These are phyloP conservation scores for Cymodocea nodosa DNA, from an alignment of 116 monocot genomes.

Conservation along the genomic window DNA sequence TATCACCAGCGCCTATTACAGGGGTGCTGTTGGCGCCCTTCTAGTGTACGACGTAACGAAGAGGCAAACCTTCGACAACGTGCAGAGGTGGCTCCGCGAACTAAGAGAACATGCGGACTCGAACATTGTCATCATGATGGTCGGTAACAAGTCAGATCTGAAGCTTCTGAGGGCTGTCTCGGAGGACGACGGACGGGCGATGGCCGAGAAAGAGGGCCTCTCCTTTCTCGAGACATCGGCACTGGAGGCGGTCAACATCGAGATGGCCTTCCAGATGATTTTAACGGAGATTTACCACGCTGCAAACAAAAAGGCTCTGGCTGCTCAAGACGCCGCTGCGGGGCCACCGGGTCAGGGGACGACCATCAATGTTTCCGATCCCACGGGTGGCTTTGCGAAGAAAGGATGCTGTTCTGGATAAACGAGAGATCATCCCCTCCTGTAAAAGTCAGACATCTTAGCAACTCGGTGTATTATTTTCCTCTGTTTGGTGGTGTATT, in stretches of 20 bases:
- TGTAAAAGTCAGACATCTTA: too few species aligned
- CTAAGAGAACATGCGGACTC: constrained; percentile 22
- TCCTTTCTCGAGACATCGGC: constrained; percentile 29
- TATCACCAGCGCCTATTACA: constrained; percentile 31
- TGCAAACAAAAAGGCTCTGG: constrained; percentile 14
- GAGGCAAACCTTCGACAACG: constrained; percentile 28
- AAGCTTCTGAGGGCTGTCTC: constrained; percentile 13
- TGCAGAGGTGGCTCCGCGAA: constrained; percentile 23
- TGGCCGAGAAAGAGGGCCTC: constrained; percentile 22
- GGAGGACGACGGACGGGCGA: constrained; percentile 10
- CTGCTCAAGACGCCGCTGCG: too few species aligned
- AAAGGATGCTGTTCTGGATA: too few species aligned
- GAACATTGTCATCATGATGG: constrained; percentile 26
- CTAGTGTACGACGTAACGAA: constrained; percentile 31
- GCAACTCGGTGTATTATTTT: too few species aligned
- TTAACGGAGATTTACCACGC: constrained; percentile 21
- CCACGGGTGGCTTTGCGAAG: too few species aligned
- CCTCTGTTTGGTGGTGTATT: too few species aligned
- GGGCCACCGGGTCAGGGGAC: too few species aligned
- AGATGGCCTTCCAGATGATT: constrained; percentile 19
- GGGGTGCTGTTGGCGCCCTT: constrained; percentile 26
- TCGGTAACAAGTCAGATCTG: constrained; percentile 29
- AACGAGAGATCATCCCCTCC: too few species aligned
- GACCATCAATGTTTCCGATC: too few species aligned
- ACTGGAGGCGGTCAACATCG: constrained; percentile 13